Evolutionary conservation across 352 stramenopile species (phyloP), one percentile per base, ranked within the genome.

Genomic region (Globisporangium acanthophoron): DNA sequence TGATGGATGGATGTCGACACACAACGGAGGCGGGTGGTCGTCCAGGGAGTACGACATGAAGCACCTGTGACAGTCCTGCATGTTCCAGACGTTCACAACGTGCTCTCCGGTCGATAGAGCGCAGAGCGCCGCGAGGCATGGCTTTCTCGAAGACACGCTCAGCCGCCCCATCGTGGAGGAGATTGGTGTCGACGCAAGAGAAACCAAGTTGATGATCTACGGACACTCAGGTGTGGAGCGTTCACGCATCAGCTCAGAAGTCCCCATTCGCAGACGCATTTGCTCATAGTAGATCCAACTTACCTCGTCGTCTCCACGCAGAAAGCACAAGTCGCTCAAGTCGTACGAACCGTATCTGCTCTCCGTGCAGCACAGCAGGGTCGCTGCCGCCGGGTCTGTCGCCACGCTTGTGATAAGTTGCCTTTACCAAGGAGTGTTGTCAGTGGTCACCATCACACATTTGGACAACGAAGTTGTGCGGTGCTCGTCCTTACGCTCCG

Each of bases 291-390:
- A 40, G 35, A 15, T 15, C 3, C 35, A 4, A 18, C 8, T 37
- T 58, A 81, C 75, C 51, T 91, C 79, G 49, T 90, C 78, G n/a
- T 91, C 80, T 4, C 61, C 73, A 1, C 76, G 72, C 20, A 92
- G 62, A 5, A 91, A 65, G 58, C 75, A 87, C 31, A 90, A 62
- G 35, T 88, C 78, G 59, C 78, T 88, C 18, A 92, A 66, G 39
- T 92, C 83, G 59, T 88, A 92, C 11, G 73, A 63, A 37, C 83
- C 83, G 47, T 88, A 90, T 33, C 55, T 60, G 1, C 56, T 68
- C 48, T 87, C 77, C 3, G 83, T 92, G 29, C 71, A 85, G 46
- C 77, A 90, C 15, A 90, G 58, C 13, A 90, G 56, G 27, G 69
- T 78, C 2, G 74, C 69, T 1, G 72, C 79, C 3, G 74, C 69